A percentile compares a stretch with the other conserved stretches of the same genome.
phyloP scores from a whole-genome alignment of 306 rosid species.

The Vigna unguiculata region DNA sequence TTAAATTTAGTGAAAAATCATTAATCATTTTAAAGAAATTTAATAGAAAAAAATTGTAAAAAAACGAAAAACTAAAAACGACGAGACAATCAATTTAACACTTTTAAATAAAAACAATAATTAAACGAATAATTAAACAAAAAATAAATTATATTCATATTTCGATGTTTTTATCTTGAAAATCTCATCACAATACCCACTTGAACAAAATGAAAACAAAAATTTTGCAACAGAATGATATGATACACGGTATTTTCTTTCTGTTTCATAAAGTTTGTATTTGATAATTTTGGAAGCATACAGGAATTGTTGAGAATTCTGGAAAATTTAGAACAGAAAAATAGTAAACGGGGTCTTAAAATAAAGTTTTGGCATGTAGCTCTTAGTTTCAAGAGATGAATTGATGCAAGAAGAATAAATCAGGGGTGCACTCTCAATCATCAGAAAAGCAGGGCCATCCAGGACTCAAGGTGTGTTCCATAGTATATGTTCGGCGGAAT shows the following conservation, averaged over 20 bases:
- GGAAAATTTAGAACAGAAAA: background rate
- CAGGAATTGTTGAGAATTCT: background rate
- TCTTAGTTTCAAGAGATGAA: conserved; percentile 4
- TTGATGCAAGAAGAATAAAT: background rate
- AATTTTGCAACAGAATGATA: background rate
- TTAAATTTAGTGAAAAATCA: too few relatives aligned
- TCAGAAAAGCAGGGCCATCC: conserved; percentile 3
- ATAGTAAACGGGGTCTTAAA: background rate
- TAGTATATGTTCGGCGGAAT: conserved; percentile 49
- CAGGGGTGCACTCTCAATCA: conserved; percentile 23
- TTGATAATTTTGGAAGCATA: background rate
- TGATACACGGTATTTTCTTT: background rate
- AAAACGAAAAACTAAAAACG: too few relatives aligned
- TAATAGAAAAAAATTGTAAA: too few relatives aligned
- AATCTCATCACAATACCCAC: too few relatives aligned
- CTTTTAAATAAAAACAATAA: too few relatives aligned
- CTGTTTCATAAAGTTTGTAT: background rate
- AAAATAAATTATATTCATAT: too few relatives aligned
- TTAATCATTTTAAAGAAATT: too few relatives aligned
- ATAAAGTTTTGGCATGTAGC: background rate
- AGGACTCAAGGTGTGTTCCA: background rate
- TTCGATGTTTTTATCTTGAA: too few relatives aligned
- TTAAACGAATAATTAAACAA: too few relatives aligned
- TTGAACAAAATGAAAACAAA: background rate
- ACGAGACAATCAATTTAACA: too few relatives aligned